Conservation (phyloP, 2,329 filamentous ascomycete genomes). For the Paraconiothyrium sp. region DNA sequence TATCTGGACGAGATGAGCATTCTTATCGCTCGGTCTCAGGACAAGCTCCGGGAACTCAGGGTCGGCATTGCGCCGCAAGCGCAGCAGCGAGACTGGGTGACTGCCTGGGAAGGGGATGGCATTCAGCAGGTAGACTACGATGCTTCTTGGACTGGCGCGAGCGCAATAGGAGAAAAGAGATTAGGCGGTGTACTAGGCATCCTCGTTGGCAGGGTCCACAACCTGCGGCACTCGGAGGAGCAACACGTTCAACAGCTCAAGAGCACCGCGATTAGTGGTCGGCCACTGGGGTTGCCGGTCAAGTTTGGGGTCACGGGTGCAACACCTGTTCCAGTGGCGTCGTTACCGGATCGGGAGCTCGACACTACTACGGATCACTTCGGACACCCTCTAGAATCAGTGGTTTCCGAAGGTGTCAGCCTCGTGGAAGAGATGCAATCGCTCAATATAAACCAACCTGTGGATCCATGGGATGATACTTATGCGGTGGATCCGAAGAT, state of each 20-base stretch:
- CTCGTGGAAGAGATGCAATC: constrained; percentile 31
- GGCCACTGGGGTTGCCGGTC: constrained; percentile 26
- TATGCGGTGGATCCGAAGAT: not conserved
- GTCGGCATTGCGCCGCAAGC: constrained; percentile 73
- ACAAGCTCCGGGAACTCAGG: constrained; percentile 73
- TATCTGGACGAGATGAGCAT: constrained; percentile 86
- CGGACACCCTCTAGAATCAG: constrained; percentile 34
- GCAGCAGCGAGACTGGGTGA: constrained; percentile 64
- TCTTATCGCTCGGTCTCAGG: constrained; percentile 75
- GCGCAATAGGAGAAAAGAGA: constrained; percentile 67
- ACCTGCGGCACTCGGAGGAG: constrained; percentile 57
- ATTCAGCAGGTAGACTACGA: constrained; percentile 71
- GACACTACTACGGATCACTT: constrained; percentile 40
- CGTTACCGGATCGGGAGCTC: constrained; percentile 40
- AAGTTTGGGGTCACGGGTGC: constrained; percentile 30
- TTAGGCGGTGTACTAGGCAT: constrained; percentile 75
- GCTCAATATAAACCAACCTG: constrained; percentile 22
- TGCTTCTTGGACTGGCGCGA: constrained; percentile 62
- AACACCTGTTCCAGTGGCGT: constrained; percentile 29
- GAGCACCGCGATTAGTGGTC: constrained; percentile 25
- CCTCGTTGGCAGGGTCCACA: constrained; percentile 72
- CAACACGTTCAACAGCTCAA: constrained; percentile 20
- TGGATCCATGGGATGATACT: constrained; percentile 11
- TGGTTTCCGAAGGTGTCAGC: constrained; percentile 38
- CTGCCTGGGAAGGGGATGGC: constrained; percentile 70